These are phyloP conservation scores for Arxiozyma telluris DNA, from an alignment of 1,139 yeast species.

Conservation along the genomic window DNA sequence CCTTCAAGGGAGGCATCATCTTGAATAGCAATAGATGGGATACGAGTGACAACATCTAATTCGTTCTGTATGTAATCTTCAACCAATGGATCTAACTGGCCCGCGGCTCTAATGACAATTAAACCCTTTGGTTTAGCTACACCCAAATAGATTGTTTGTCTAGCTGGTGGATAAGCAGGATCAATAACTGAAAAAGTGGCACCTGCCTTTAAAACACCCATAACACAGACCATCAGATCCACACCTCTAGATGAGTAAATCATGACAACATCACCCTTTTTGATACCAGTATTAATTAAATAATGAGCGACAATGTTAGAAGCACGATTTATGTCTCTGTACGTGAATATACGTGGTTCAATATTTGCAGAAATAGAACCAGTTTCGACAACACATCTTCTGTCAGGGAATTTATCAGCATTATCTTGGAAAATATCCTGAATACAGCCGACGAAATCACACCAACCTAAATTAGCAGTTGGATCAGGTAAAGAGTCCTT, in stretches of 20 bases:
- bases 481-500: conserved; percentile 70
- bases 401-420: conserved; percentile 73
- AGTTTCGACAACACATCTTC: conserved; percentile 88
- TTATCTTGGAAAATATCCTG: conserved; percentile 88
- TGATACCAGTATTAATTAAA: conserved; percentile 69
- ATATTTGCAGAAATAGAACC: conserved; percentile 49
- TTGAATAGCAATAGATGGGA: conserved; percentile 67
- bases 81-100: conserved; percentile 65
- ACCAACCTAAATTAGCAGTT: conserved; percentile 78
- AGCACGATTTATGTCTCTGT: conserved; percentile 80
- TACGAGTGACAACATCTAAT: conserved; percentile 58
- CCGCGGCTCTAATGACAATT: conserved; percentile 86
- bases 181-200: conserved; percentile 97
- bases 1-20: conserved; percentile 74
- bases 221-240: conserved; percentile 89
- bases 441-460: conserved; percentile 85
- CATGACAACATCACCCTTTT: conserved; percentile 91
- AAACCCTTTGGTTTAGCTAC: conserved; percentile 92
- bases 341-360: conserved; percentile 64
- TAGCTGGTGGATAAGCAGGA: conserved; percentile 97
- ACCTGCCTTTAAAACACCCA: conserved; percentile 97
- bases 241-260: conserved; percentile 97
- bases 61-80: conserved; percentile 66
- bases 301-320: conserved; percentile 93
- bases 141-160: conserved; percentile 84